Percentiles rank a stretch among this genome's conserved stretches.
These are phyloP conservation scores for Sodiomyces alkalinus DNA, from an alignment of 2,329 filamentous ascomycete genomes.

Conservation along the genomic window DNA sequence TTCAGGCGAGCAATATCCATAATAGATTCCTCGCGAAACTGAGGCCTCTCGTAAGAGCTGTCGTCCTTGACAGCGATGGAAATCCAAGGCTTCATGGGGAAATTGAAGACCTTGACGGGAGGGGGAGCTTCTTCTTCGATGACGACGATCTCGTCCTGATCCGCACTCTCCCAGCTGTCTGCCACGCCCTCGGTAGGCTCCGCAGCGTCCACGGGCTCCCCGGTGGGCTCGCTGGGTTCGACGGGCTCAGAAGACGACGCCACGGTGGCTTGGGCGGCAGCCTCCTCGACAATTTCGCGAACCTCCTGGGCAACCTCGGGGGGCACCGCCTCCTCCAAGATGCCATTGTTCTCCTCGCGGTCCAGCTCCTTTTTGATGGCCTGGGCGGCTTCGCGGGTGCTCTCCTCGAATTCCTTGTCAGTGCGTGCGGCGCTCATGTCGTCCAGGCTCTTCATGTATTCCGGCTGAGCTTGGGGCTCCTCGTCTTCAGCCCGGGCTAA, in stretches of 20 bases:
- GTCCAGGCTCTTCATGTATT: conserved; percentile 33
- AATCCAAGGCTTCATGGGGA: conserved; percentile 93
- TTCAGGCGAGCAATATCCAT: conserved; percentile 90
- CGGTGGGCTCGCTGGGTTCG: conserved; percentile 2
- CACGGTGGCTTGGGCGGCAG: too few species aligned
- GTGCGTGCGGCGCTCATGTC: conserved; percentile 35
- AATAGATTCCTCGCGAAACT: conserved; percentile 64
- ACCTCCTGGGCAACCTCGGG: conserved; percentile 35
- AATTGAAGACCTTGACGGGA: conserved; percentile 75
- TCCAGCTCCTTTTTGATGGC: conserved; percentile 38
- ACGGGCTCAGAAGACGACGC: conserved; percentile 14
- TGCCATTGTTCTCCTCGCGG: conserved; percentile 34
- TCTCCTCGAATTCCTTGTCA: conserved; percentile 36
- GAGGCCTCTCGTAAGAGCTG: conserved; percentile 37
- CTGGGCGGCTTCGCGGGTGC: conserved; percentile 28
- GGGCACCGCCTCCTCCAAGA: conserved; percentile 36
- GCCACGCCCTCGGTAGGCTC: conserved; percentile 34
- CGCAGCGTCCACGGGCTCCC: neutral
- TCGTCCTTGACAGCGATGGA: conserved; percentile 60
- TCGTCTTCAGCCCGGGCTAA: conserved; percentile 39
- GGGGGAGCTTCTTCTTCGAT: conserved; percentile 51
- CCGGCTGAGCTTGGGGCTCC: conserved; percentile 46
- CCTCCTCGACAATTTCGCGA: conserved; percentile 36
- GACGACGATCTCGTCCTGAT: conserved; percentile 50
- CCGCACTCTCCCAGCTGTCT: conserved; percentile 87